phyloP scores from a whole-genome alignment of 2,329 filamentous ascomycete genomes.

The Cordyceps javanica region DNA sequence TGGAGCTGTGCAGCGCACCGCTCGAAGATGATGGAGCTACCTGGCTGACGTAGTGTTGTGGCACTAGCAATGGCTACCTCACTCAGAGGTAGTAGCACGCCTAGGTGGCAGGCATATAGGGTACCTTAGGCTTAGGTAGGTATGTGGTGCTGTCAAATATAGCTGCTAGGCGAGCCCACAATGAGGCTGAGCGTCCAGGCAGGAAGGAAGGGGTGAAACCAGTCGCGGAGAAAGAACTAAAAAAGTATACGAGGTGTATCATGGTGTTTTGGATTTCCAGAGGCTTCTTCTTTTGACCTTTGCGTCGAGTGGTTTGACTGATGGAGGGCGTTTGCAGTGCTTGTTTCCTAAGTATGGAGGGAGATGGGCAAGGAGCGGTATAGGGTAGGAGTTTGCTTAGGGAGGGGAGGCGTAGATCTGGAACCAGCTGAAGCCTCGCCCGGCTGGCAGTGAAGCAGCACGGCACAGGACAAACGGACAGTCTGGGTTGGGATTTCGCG shows the following conservation, averaged over 20 bases:
- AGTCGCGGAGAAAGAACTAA: neutral
- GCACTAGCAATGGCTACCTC: too few relatives aligned
- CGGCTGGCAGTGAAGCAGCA: neutral
- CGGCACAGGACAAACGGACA: too few relatives aligned
- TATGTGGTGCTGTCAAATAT: too few relatives aligned
- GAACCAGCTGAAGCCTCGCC: neutral
- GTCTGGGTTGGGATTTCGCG: too few relatives aligned
- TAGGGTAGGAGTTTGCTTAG: neutral
- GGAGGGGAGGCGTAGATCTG: neutral
- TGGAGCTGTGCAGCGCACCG: neutral
- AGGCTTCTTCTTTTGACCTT: neutral
- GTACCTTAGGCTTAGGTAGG: too few relatives aligned
- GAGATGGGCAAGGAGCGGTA: too few relatives aligned
- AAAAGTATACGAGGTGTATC: neutral
- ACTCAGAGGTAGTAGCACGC: too few relatives aligned
- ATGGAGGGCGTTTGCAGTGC: neutral
- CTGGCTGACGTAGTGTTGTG: conserved; percentile 6
- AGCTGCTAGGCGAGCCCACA: neutral
- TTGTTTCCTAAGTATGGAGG: neutral
- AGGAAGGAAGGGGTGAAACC: neutral
- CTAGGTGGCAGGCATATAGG: too few relatives aligned
- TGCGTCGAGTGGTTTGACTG: neutral
- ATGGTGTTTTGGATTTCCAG: neutral
- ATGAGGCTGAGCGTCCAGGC: neutral
- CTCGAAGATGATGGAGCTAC: neutral